phyloP scores from a whole-genome alignment of 495 filamentous ascomycete genomes.

The Penicillium odoratum region DNA sequence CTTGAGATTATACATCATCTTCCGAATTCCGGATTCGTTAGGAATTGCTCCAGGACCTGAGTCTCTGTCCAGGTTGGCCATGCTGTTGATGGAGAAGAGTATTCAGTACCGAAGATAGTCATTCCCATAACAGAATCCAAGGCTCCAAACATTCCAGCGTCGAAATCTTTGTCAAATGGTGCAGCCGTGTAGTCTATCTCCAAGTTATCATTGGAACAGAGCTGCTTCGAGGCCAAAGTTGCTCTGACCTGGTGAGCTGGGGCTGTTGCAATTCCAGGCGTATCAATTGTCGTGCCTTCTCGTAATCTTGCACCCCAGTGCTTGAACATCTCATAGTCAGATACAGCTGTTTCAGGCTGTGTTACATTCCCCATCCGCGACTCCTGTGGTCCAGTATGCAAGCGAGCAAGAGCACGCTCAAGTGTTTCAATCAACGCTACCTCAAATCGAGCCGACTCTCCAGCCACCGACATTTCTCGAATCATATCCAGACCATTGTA shows the following conservation, averaged over 20 bases:
- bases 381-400: conserved; percentile 14
- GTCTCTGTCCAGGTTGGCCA: conserved; percentile 29
- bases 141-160: conserved; percentile 4
- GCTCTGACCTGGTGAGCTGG: background rate
- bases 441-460: conserved; percentile 36
- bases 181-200: background rate
- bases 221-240: background rate
- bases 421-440: conserved; percentile 35
- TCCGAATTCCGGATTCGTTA: conserved; percentile 12
- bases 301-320: conserved; percentile 27
- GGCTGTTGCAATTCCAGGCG: background rate
- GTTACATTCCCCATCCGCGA: background rate
- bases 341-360: background rate
- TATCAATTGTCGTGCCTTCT: background rate
- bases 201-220: background rate
- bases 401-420: conserved; percentile 28
- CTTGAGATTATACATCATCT: background rate
- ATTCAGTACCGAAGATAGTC: conserved; percentile 20
- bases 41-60: conserved; percentile 26
- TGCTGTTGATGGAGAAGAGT: conserved; percentile 13
- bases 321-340: conserved; percentile 31
- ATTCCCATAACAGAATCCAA: conserved; percentile 19
- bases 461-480: conserved; percentile 34
- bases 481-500: conserved; percentile 33
- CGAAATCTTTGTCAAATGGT: background rate